Conservation (phyloP, 495 filamentous ascomycete genomes). For the Tetracladium marchalianum region DNA sequence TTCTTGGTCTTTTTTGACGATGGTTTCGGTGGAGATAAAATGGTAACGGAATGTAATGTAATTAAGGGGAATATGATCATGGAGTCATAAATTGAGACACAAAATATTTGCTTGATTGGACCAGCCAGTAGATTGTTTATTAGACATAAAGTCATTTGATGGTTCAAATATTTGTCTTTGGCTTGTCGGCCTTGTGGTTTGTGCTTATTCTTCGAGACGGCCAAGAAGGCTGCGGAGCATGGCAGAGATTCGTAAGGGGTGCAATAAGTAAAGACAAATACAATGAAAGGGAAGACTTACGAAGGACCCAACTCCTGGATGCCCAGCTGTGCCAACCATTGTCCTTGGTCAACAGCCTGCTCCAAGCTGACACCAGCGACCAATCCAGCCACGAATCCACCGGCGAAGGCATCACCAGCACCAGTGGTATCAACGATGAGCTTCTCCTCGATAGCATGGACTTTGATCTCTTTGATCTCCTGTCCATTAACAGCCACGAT, state of each 20-base stretch:
- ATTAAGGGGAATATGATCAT: no score
- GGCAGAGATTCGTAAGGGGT: neutral
- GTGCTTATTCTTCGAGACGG: neutral
- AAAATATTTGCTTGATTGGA: no score
- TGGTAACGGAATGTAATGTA: no score
- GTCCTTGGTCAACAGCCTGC: conserved; percentile 73
- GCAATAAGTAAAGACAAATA: neutral
- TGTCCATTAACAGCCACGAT: conserved; percentile 65
- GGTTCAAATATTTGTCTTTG: no score
- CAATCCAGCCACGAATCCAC: conserved; percentile 83
- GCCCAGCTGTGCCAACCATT: conserved; percentile 88
- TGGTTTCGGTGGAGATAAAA: no score
- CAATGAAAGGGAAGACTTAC: conserved; percentile 45
- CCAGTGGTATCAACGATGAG: conserved; percentile 93
- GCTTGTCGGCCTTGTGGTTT: no score
- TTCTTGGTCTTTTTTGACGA: neutral
- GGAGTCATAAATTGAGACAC: no score
- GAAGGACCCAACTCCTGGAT: conserved; percentile 92
- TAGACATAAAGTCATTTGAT: no score
- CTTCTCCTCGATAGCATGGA: conserved; percentile 61
- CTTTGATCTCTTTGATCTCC: conserved; percentile 63
- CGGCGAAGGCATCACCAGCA: conserved; percentile 94
- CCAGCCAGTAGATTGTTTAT: no score
- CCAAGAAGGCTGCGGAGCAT: neutral
- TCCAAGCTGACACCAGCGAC: conserved; percentile 73